phyloP scores from a whole-genome alignment of 345 rosid genomes.

The Anacardium occidentale region DNA sequence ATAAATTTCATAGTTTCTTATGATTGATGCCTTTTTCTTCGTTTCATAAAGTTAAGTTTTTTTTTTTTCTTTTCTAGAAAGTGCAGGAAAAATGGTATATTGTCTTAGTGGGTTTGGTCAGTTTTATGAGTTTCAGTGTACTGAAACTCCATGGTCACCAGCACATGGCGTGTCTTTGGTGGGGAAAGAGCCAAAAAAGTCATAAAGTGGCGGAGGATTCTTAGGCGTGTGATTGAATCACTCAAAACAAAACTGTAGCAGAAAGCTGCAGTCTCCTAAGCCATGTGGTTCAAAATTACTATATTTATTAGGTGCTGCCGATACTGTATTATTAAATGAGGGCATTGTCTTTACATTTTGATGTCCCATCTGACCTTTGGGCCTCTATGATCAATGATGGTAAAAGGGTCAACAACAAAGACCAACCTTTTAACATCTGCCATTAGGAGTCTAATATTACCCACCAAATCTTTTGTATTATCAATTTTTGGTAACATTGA shows the following conservation, averaged over 20 bases:
- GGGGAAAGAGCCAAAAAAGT: constrained; percentile 1
- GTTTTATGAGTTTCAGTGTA: neutral
- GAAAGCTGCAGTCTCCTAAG: neutral
- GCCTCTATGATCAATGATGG: no score
- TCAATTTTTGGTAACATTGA: neutral
- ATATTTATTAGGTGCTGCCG: neutral
- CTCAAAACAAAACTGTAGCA: no score
- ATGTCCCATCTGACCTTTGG: neutral
- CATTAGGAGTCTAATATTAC: no score
- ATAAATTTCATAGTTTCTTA: neutral
- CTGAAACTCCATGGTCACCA: constrained; percentile 12
- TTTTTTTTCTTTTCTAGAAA: neutral
- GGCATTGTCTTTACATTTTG: neutral
- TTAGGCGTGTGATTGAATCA: neutral
- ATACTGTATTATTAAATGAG: no score
- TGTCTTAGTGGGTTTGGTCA: neutral
- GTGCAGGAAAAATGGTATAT: constrained; percentile 2
- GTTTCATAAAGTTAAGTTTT: neutral
- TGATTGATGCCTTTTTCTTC: neutral
- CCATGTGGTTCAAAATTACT: neutral
- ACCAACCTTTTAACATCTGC: no score
- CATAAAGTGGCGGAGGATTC: no score
- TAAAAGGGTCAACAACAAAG: no score
- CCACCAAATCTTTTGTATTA: no score
- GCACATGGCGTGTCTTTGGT: neutral